Evolutionary conservation across 768 basidiomycete genomes (phyloP), one percentile per base, ranked within the genome.

Genomic region (Boletellus emodensis): DNA sequence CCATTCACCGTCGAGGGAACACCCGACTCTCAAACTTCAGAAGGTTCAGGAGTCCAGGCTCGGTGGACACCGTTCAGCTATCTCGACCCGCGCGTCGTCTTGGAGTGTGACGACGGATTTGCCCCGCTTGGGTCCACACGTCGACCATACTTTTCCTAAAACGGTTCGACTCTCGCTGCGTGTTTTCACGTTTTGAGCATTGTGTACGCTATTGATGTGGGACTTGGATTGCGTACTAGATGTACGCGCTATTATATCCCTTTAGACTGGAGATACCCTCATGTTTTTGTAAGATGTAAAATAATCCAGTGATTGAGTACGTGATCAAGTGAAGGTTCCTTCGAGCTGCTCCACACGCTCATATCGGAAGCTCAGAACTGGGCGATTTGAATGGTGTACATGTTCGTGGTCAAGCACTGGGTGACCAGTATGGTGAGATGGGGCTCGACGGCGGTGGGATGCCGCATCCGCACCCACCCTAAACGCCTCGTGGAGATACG

Each of bases 121-220:
- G 65, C 72, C 6, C 71, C 76, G 52, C 77, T 78, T 55, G 74
- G 73, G 28, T 73, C 77, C 41, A 68, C 72, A 30, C 77, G 72
- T 52, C 71, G 64, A 38, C 65, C 52, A 38, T 63, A 54, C 57
- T 70, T 63, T 56, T 61, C 55, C 55, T 71, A 66, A 52, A 44
- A 13, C 5, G 15, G 49, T 6, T 48, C 13, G 2, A 35, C 5
- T 17, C 14, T 30, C 28, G 15, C 38, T 43, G 12, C 11, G 17
- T 37, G 32, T 28, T 28, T 6, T 28, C 28, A 14, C 10, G 10
- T 28, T 28, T n/a, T 30, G 2, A 15, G 15, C 11, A 34, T 28
- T 34, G 17, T 61, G 52, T 57, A 54, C 28, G 24, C 13, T 26
- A 37, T 18, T 34, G 20, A 53, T 36, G 51, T 43, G 32, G 53